These are phyloP conservation scores for Coniosporium tulheliwenetii DNA, from an alignment of 2,329 filamentous ascomycete genomes.

Conservation along the genomic window DNA sequence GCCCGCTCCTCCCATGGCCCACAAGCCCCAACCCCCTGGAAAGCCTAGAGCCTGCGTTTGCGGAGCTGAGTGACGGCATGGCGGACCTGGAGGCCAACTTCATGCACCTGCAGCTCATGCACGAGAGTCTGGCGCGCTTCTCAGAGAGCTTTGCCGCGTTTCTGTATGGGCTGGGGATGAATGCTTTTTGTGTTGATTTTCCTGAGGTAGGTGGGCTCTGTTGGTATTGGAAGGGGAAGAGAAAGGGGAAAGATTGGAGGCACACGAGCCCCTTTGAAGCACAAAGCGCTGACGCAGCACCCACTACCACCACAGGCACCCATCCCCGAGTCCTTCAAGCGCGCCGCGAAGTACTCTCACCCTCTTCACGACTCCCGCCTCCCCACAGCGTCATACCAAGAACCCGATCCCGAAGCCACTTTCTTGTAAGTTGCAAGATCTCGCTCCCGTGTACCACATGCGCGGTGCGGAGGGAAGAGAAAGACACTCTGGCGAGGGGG, in stretches of 20 bases:
- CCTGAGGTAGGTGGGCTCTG: constrained; percentile 48
- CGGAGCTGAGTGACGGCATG: constrained; percentile 85
- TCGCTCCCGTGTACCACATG: too few relatives aligned
- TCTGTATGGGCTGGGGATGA: constrained; percentile 95
- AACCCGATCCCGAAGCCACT: constrained; percentile 52
- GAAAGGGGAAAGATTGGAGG: neutral
- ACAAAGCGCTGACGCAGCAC: too few relatives aligned
- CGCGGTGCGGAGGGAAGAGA: too few relatives aligned
- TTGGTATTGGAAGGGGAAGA: too few relatives aligned
- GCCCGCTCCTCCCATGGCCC: constrained; percentile 22
- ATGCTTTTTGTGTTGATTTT: constrained; percentile 96
- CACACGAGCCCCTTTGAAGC: too few relatives aligned
- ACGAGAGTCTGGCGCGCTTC: constrained; percentile 84
- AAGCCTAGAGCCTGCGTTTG: constrained; percentile 75
- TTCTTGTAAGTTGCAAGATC: constrained; percentile 50
- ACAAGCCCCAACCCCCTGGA: constrained; percentile 56
- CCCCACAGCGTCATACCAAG: neutral
- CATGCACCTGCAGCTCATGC: constrained; percentile 93
- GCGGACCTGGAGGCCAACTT: constrained; percentile 94
- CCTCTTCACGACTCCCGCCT: neutral
- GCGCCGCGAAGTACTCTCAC: constrained; percentile 22
- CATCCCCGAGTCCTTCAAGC: constrained; percentile 65
- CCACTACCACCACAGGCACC: constrained; percentile 46
- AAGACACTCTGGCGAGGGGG: too few relatives aligned
- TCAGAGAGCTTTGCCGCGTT: constrained; percentile 94